Conservation (phyloP, 306 rosid species). For the Cucurbita argyrosperma region DNA sequence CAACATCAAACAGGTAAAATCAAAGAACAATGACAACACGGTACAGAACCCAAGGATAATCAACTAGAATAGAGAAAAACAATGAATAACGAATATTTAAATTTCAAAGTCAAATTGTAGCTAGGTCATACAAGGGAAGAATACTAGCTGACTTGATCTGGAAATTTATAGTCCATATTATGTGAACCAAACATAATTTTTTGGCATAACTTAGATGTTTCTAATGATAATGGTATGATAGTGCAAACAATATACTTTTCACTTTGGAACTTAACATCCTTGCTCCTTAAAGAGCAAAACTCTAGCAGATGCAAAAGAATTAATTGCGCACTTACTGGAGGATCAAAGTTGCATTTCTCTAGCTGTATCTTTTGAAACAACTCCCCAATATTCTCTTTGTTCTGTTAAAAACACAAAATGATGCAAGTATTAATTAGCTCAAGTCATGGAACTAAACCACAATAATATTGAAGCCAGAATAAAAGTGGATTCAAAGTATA, state of each 20-base stretch:
- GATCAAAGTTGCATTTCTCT: constrained; percentile 42
- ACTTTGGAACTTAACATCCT: not conserved
- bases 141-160: not conserved
- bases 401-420: constrained; percentile 27
- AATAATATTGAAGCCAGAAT: not conserved
- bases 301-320: not conserved
- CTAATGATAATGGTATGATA: not conserved
- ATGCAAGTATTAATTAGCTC: not conserved
- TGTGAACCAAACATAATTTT: not conserved
- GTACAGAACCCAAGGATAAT: not conserved
- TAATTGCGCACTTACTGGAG: constrained; percentile 43
- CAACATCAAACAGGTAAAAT: not conserved
- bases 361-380: constrained; percentile 37
- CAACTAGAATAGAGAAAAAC: not conserved
- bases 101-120: not conserved
- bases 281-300: not conserved
- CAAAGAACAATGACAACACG: not conserved
- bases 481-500: not conserved
- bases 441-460: not conserved
- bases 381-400: constrained; percentile 41
- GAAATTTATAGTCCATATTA: not conserved
- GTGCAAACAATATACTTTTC: not conserved
- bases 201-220: not conserved
- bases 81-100: not conserved
- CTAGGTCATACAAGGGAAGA: not conserved